These are phyloP conservation scores for Fraxinus americana DNA, from an alignment of 257 asterid genomes.

Conservation along the genomic window DNA sequence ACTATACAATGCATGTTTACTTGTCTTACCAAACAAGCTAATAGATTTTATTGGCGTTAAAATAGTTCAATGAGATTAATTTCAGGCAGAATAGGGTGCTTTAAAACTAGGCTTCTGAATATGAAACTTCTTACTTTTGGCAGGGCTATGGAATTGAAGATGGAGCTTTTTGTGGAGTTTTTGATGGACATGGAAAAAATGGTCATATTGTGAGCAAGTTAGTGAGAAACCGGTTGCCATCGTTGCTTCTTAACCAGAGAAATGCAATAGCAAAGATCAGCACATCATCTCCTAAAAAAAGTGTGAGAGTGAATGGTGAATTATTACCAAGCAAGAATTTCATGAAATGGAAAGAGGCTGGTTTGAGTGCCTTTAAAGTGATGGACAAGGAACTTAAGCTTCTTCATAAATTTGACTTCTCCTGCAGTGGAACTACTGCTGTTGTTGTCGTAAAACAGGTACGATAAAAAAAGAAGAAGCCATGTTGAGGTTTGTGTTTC, in stretches of 20 bases:
- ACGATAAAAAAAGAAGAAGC: background rate
- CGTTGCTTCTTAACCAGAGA: conserved; percentile 54
- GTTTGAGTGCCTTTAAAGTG: conserved; percentile 55
- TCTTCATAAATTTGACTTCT: conserved; percentile 54
- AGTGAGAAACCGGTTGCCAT: conserved; percentile 70
- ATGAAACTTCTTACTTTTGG: background rate
- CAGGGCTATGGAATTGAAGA: conserved; percentile 76
- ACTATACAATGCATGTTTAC: too few relatives aligned
- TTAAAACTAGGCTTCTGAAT: background rate
- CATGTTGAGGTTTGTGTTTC: background rate
- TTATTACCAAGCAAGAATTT: conserved; percentile 35
- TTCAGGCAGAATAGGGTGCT: too few relatives aligned
- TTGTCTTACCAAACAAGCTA: background rate
- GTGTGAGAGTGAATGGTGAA: conserved; percentile 31
- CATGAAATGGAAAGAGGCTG: conserved; percentile 69
- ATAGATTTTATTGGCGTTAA: too few relatives aligned
- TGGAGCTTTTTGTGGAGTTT: conserved; percentile 66
- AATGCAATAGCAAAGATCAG: conserved; percentile 38
- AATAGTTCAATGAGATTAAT: too few relatives aligned
- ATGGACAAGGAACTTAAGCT: conserved; percentile 67
- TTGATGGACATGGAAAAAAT: conserved; percentile 83
- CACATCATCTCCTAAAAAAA: conserved; percentile 21
- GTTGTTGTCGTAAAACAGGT: conserved; percentile 71
- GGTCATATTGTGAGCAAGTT: conserved; percentile 72
- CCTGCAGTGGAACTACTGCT: conserved; percentile 81